A percentile compares a stretch with the other conserved stretches of the same genome.
These are phyloP conservation scores for Schizonepeta tenuifolia DNA, from an alignment of 257 asterid species.

Conservation along the genomic window DNA sequence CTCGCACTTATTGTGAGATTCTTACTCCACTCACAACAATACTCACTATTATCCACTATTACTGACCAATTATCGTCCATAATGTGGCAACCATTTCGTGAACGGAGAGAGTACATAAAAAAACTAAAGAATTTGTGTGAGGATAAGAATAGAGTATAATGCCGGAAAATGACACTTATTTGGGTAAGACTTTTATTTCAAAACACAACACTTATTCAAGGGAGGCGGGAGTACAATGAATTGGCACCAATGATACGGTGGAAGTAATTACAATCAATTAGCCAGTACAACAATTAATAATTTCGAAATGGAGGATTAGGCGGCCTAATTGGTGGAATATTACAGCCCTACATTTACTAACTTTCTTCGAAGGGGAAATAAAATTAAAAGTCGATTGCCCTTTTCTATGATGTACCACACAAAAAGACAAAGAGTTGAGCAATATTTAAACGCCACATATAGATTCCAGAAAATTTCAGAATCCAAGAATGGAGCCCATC, in stretches of 20 bases:
- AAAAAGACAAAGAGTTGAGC: constrained; percentile 11
- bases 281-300: constrained; percentile 18
- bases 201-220: too few relatives aligned
- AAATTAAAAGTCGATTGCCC: constrained; percentile 22
- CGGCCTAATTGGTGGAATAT: constrained; percentile 20
- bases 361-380: constrained; percentile 4
- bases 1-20: too few relatives aligned
- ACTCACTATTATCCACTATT: too few relatives aligned
- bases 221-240: background rate
- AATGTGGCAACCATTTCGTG: too few relatives aligned
- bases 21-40: too few relatives aligned
- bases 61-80: too few relatives aligned
- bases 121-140: too few relatives aligned
- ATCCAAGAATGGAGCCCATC: constrained; percentile 26
- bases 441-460: constrained; percentile 37
- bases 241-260: background rate
- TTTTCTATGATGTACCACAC: constrained; percentile 26
- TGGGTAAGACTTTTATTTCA: too few relatives aligned
- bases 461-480: constrained; percentile 30
- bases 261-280: constrained; percentile 25
- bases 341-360: constrained; percentile 25
- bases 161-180: too few relatives aligned
- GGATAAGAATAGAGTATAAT: too few relatives aligned
- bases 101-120: too few relatives aligned
- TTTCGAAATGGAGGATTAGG: constrained; percentile 23